Evolutionary conservation across 768 basidiomycete genomes (phyloP), one percentile per base, ranked within the genome.

Genomic region (Rhizopogon vulgaris): DNA sequence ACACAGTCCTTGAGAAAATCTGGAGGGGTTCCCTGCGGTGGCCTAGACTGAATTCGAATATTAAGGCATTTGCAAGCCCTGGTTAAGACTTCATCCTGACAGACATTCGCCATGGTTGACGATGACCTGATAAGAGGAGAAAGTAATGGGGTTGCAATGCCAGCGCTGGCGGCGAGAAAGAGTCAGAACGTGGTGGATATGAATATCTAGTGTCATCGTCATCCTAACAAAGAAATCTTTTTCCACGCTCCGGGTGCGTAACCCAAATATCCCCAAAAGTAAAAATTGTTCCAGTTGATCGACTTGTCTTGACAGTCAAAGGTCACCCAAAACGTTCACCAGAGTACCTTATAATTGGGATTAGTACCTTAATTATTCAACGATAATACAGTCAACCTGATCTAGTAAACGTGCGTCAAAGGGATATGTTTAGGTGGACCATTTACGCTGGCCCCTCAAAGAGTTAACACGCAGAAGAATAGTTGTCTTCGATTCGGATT

Each of bases 61-160:
- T 90, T 90, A 53, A 90, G 78, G 59, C 87, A 90, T 63, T 71
- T 77, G 67, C 87, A 90, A 50, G 86, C 74, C 69, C 76, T 80
- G 34, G 56, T 56, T 24, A 49, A 58, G 43, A 53, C 53, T 22
- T 17, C 37, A 52, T 58, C 56, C 22, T 54, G 52, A 55, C 49
- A 53, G 42, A 52, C 38, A 32, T 63, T 54, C 56, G 58, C 53
- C 67, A 69, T 69, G 30, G 49, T 36, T 4, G 51, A 51, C 51
- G 53, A 41, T 41, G 41, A 56, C 4, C 1, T 54, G 22, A 52
- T 22, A 25, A 34, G 37, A 52, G 56, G 58, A 58, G 56, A 34
- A 56, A 58, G 43, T 45, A 56, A 56, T 58, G 54, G 49, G 49
- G 58, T 32, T 46, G 54, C 48, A 55, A 38, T 42, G 49, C 56